phyloP scores from a whole-genome alignment of 129 eudicot species.

The Sambucus nigra region DNA sequence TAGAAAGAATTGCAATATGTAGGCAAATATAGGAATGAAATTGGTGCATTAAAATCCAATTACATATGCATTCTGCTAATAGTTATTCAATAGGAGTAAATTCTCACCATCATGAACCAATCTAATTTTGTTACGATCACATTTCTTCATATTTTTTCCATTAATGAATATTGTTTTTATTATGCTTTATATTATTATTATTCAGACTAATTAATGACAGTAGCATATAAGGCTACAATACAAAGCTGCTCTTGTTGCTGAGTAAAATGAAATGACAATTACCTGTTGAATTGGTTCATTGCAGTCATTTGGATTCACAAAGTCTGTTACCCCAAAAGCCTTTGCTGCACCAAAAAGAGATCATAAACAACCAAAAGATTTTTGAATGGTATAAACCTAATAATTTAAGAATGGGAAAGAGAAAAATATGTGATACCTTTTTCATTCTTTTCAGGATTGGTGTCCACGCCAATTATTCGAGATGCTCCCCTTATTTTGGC shows the following conservation, averaged over 20 bases:
- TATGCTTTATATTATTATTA: neutral
- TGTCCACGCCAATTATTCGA: slow-evolving; percentile 73
- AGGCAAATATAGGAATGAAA: neutral
- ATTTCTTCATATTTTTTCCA: no score
- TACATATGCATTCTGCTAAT: no score
- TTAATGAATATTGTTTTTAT: no score
- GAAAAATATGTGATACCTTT: slow-evolving; percentile 34
- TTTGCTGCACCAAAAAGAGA: slow-evolving; percentile 43
- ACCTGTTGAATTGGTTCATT: slow-evolving; percentile 88
- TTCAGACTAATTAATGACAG: no score
- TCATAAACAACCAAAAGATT: slow-evolving; percentile 9
- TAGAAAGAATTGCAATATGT: neutral
- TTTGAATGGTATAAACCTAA: neutral
- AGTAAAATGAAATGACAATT: slow-evolving; percentile 3
- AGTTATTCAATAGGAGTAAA: no score
- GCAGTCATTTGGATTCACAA: slow-evolving; percentile 67
- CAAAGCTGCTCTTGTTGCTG: neutral
- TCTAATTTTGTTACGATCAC: no score
- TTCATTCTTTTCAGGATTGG: slow-evolving; percentile 60
- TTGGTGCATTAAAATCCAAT: neutral
- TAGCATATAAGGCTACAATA: no score
- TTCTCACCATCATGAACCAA: no score
- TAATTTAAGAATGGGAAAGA: neutral
- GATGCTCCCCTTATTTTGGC: slow-evolving; percentile 91
- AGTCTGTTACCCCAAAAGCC: slow-evolving; percentile 90